Evolutionary conservation across 139 green algal species (phyloP).

Genomic region (Penium margaritaceum): DNA sequence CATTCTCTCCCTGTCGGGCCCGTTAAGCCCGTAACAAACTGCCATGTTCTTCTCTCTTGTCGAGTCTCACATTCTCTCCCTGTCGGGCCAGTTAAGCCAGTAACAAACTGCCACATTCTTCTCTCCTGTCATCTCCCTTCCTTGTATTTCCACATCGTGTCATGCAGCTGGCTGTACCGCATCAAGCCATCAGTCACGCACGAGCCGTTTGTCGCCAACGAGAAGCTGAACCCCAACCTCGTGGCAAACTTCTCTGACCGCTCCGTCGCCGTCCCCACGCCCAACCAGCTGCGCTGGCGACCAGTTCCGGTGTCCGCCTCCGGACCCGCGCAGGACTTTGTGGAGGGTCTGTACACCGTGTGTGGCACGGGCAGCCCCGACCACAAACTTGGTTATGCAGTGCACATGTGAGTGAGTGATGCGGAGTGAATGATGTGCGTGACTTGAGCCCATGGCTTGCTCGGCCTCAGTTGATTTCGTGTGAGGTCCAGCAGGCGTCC

Average conservation of each 20-base stretch:
- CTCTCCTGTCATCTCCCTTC: no score
- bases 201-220: conserved; percentile 58
- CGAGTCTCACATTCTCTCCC: no score
- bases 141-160: background rate
- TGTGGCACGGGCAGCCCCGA: conserved; percentile 71
- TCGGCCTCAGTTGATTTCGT: no score
- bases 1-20: no score
- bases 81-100: no score
- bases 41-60: no score
- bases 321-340: conserved; percentile 61
- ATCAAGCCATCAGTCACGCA: conserved; percentile 81
- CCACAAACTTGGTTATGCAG: conserved; percentile 75
- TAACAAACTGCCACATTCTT: no score
- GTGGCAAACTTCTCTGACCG: conserved; percentile 4
- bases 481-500: no score
- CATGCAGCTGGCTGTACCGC: conserved; percentile 81
- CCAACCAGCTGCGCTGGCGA: conserved; percentile 85
- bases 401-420: conserved; percentile 72
- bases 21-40: no score
- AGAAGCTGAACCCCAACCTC: conserved; percentile 4
- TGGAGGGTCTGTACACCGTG: conserved; percentile 73
- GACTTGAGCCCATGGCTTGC: no score
- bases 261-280: conserved; percentile 56
- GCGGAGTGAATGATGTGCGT: no score
- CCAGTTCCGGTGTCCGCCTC: conserved; percentile 58